Evolutionary conservation across 2,329 filamentous ascomycete species (phyloP), one percentile per base, ranked within the genome.

Genomic region (Beauveria medogensis): DNA sequence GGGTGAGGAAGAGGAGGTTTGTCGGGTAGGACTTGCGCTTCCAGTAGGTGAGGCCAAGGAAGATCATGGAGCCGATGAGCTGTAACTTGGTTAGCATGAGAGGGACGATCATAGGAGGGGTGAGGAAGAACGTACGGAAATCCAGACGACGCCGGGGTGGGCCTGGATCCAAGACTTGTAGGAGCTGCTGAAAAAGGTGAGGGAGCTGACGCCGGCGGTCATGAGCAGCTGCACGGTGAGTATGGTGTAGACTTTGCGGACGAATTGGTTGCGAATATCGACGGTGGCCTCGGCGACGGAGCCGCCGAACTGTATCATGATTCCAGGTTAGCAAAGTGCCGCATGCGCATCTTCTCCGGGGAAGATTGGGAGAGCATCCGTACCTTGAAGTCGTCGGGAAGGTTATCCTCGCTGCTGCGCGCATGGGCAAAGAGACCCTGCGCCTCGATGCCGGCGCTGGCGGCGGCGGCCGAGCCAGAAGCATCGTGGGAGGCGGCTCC

Each of bases 191-290:
- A 91, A 90, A 82, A 97, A 97, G 67, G 89, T 94, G 67, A 97
- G 77, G 64, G 87, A 84, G 77, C 89, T 92, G 67, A 97, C 81
- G 64, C 83, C 82, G 43, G 88, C 89, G 8, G 94, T 99, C 62
- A 88, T 85, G 70, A 97, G 80, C 59, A 99, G 86, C 74, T 99
- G 94, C 56, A 91, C 86, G n/a, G 94, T 96, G 77, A 99, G 82
- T 75, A 99, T 99, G 62, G 92, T 89, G 78, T 99, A 99, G 72
- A 99, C 94, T 81, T 97, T 97, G 76, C 92, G 88, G 69, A 96
- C 82, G 75, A 97, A 99, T 76, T 94, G 90, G 86, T 97, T 96
- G 68, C 93, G 90, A 72, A 99, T 96, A 70, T 96, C 92, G 71
- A 97, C 81, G 22, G 92, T 96, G 52, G 91, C 93, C 79, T 97